phyloP scores from a whole-genome alignment of 257 asterid species.

The Salvia hispanica region DNA sequence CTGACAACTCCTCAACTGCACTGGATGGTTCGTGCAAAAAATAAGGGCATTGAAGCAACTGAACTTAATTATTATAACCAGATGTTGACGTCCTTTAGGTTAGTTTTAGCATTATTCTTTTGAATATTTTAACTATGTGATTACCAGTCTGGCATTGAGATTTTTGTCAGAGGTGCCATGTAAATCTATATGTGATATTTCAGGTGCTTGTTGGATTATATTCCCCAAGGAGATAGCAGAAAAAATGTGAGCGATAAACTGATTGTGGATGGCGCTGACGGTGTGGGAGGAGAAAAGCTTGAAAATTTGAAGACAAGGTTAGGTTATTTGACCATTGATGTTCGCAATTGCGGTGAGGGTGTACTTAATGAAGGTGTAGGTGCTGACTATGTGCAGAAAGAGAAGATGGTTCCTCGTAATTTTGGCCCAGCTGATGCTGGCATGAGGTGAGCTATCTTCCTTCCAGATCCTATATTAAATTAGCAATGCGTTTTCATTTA shows the following conservation, averaged over 20 bases:
- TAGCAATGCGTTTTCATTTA: conserved; percentile 1
- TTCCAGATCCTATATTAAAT: conserved; percentile 7
- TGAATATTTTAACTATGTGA: not conserved
- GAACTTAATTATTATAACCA: conserved; percentile 65
- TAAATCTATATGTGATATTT: conserved; percentile 24
- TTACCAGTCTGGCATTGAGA: conserved; percentile 11
- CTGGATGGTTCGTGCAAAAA: conserved; percentile 91
- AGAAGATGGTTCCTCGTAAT: conserved; percentile 76
- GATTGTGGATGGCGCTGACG: conserved; percentile 91
- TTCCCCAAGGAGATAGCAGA: conserved; percentile 49
- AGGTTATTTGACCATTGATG: conserved; percentile 55
- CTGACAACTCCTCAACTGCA: conserved; percentile 94
- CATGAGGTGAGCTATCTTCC: conserved; percentile 55
- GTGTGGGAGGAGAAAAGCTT: conserved; percentile 91
- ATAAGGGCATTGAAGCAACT: conserved; percentile 73
- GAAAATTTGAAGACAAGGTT: conserved; percentile 54
- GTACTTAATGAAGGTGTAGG: conserved; percentile 91
- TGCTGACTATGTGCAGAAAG: conserved; percentile 98
- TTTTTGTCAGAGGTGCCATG: conserved; percentile 2
- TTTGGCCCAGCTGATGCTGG: conserved; percentile 70
- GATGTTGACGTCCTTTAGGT: conserved; percentile 76
- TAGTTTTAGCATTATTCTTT: conserved; percentile 28
- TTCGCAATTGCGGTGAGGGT: conserved; percentile 81
- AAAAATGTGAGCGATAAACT: conserved; percentile 45
- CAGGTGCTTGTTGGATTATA: conserved; percentile 75